Base-by-base conservation (phyloP, 2,329 filamentous ascomycete species). In the Lasiodiplodia citricola region DNA sequence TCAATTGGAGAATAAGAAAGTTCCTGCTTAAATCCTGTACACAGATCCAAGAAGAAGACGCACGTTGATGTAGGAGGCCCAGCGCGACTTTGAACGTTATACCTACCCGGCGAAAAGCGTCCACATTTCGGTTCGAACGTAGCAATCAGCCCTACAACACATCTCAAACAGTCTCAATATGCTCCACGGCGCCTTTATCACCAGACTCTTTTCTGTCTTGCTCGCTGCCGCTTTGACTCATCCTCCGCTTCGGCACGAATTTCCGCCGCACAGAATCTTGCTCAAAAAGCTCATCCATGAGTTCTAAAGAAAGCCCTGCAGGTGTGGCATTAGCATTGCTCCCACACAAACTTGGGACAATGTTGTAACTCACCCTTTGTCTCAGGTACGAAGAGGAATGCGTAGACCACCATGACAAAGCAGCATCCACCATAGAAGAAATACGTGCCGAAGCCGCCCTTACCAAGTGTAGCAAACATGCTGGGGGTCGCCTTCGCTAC, bases 401-500 rank as follows among this genome's bases (percentile, higher is more conserved):
- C 73, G 72, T 79, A 79, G 70, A 76, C 74, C 55, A 79, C 79
- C 57, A 83, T 84, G 70, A 86, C 76, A 60, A 82, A 80, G 74
- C 84, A 86, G 76, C 82, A 84, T 13, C 79, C 79, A 50, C 81
- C 83, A 80, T 85, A 86, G 74, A 87, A 82, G 71, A 86, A 85
- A 74, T 87, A 87, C 3, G 85, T 83, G 71, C 83, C 83, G 65
- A 80, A 81, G 41, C 81, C 76, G 0, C 51, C 10, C 11, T 28
- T 54, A 13, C 23, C 51, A 13, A 95, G 84, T 72, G 92, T 86
- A 23, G 89, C 88, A 0, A 93, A 91, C 83, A 96, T 87, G 77
- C 91, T 93, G 0, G 92, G 92, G 0, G 91, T 93, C 25, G 79
- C 75, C 25, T 80, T 50, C 58, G 91, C 90, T 69, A 96, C 93